Percentiles rank a stretch among this genome's conserved stretches.
These are phyloP conservation scores for Phytophthora idaei DNA, from an alignment of 352 stramenopile species.

Conservation along the genomic window DNA sequence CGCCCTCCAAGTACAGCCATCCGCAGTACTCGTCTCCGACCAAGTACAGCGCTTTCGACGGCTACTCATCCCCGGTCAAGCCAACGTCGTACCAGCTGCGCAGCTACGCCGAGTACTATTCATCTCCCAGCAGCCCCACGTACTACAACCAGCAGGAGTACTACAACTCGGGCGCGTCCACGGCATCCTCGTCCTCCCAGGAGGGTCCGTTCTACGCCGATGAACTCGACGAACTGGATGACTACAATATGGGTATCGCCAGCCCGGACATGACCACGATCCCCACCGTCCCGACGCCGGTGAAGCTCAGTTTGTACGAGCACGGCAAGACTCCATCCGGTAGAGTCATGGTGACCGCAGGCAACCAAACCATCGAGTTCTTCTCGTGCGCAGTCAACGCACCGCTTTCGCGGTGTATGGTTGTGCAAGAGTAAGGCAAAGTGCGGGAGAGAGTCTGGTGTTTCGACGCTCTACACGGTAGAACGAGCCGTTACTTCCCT, in stretches of 20 bases:
- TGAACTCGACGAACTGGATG: conserved; percentile 75
- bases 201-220: conserved; percentile 76
- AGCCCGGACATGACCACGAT: conserved; percentile 80
- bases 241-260: conserved; percentile 55
- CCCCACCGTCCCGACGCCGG: conserved; percentile 72
- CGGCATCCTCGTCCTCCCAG: conserved; percentile 79
- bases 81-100: conserved; percentile 25
- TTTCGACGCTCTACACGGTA: conserved; percentile 2
- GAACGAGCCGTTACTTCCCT: conserved; percentile 10
- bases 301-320: conserved; percentile 78
- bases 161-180: conserved; percentile 78
- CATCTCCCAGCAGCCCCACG: conserved; percentile 37
- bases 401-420: conserved; percentile 65
- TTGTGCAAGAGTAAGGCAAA: conserved; percentile 61
- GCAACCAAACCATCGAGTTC: conserved; percentile 88
- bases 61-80: conserved; percentile 51
- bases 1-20: conserved; percentile 34
- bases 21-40: conserved; percentile 33
- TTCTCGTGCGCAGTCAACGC: conserved; percentile 84
- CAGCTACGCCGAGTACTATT: conserved; percentile 52
- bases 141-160: conserved; percentile 72
- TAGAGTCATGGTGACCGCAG: conserved; percentile 71
- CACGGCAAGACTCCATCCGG: conserved; percentile 79
- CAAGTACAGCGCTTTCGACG: conserved; percentile 38
- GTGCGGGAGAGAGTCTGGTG: conserved; percentile 12